A percentile compares a stretch with the other conserved stretches of the same genome.
These are phyloP conservation scores for Talaromyces sp. DNA, from an alignment of 2,329 filamentous ascomycete species.

Conservation along the genomic window DNA sequence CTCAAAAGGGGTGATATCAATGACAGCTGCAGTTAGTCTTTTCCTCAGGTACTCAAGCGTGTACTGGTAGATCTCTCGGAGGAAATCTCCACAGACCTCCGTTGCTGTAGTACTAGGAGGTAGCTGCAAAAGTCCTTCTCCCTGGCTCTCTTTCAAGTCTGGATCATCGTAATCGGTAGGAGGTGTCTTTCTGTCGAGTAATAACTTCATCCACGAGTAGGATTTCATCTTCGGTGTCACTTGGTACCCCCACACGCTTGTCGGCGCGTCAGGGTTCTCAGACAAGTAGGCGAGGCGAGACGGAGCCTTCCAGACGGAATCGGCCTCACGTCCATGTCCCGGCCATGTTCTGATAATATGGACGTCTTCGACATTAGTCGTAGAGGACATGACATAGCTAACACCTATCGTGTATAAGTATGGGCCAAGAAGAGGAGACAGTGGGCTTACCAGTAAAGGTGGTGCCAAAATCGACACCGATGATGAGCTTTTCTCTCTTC, in stretches of 20 bases:
- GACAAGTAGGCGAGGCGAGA: constrained; percentile 22
- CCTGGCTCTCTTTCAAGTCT: constrained; percentile 8
- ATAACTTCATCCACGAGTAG: constrained; percentile 28
- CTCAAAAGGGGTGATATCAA: constrained; percentile 14
- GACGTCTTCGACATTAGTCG: constrained; percentile 1
- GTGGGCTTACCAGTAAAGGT: constrained; percentile 16
- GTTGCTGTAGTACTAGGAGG: constrained; percentile 18
- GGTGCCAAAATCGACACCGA: constrained; percentile 20
- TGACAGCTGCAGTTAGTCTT: constrained; percentile 13
- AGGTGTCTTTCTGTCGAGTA: constrained; percentile 18
- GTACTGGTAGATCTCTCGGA: constrained; percentile 16
- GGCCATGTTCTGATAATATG: constrained; percentile 17
- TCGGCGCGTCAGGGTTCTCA: background rate
- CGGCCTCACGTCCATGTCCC: constrained; percentile 10
- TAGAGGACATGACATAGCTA: background rate
- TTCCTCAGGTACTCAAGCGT: constrained; percentile 14
- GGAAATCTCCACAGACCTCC: constrained; percentile 21
- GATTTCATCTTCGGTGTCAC: constrained; percentile 18
- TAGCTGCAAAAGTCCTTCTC: constrained; percentile 16
- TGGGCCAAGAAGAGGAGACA: constrained; percentile 13
- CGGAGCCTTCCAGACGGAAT: constrained; percentile 19
- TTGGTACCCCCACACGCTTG: constrained; percentile 21
- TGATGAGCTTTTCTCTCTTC: constrained; percentile 6
- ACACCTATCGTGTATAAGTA: background rate
- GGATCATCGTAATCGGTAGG: constrained; percentile 19